These are phyloP conservation scores for Teunomyces atbi DNA, from an alignment of 805 yeast genomes.

Conservation along the genomic window DNA sequence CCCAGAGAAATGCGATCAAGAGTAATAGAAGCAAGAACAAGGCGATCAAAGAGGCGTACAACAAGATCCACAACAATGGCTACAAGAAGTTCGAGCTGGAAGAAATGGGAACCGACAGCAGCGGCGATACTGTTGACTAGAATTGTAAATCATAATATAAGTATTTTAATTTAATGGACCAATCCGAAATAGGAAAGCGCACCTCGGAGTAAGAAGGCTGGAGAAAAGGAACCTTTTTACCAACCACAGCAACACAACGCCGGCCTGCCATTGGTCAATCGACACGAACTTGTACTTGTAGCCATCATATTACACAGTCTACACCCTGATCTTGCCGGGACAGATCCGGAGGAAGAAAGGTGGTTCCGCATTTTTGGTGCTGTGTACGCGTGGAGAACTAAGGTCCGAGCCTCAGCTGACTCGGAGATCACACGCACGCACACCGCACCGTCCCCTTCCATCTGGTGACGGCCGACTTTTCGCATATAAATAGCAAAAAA, in stretches of 20 bases:
- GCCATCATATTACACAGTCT: too few species aligned
- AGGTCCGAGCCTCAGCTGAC: constrained; percentile 3
- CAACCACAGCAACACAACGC: neutral
- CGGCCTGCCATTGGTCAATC: neutral
- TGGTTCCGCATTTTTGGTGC: neutral
- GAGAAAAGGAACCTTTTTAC: neutral
- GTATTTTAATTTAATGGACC: neutral
- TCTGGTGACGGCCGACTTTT: constrained; percentile 9
- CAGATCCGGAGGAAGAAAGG: neutral
- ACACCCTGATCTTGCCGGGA: neutral
- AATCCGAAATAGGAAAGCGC: constrained; percentile 1
- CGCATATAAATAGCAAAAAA: constrained; percentile 6
- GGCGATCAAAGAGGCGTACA: constrained; percentile 40
- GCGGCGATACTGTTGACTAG: neutral
- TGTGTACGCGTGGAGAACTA: neutral
- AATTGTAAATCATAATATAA: neutral
- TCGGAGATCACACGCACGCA: constrained; percentile 1
- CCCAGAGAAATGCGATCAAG: constrained; percentile 37
- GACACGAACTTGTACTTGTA: neutral
- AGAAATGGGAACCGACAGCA: neutral
- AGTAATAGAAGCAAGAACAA: constrained; percentile 43
- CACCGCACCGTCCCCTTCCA: neutral
- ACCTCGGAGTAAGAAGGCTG: neutral
- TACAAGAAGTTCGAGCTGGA: neutral
- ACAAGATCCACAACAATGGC: constrained; percentile 7